Conservation (phyloP, 1,284 basidiomycete genomes). For the Irpex rosettiformis region DNA sequence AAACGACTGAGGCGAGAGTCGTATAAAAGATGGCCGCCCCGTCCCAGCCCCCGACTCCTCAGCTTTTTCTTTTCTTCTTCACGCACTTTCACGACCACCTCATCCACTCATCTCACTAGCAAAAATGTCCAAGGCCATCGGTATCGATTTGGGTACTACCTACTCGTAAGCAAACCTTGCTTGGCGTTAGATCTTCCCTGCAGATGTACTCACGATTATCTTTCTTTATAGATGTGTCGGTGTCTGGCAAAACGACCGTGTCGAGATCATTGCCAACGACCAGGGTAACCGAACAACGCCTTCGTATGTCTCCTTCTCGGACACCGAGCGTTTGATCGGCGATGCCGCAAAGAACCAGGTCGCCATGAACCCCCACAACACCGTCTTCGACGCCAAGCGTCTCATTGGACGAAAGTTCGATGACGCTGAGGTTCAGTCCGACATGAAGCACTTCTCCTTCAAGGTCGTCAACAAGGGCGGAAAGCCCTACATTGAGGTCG, state of each 20-base stretch:
- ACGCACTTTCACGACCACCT: constrained; percentile 6
- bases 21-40: constrained; percentile 15
- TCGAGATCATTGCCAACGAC: constrained; percentile 97
- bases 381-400: constrained; percentile 88
- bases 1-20: constrained; percentile 10
- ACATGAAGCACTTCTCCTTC: constrained; percentile 97
- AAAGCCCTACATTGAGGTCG: constrained; percentile 88
- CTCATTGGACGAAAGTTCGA: constrained; percentile 85
- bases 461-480: constrained; percentile 77
- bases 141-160: constrained; percentile 89
- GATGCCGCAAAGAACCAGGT: constrained; percentile 97
- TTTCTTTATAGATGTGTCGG: constrained; percentile 65
- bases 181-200: neutral
- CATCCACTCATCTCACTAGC: neutral
- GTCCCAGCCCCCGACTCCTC: constrained; percentile 10
- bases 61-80: constrained; percentile 14
- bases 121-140: constrained; percentile 78
- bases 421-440: constrained; percentile 89
- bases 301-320: constrained; percentile 91
- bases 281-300: constrained; percentile 97
- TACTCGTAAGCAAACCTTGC: constrained; percentile 60
- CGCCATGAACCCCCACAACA: constrained; percentile 82
- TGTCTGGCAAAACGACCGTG: constrained; percentile 98
- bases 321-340: constrained; percentile 91
- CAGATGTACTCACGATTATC: constrained; percentile 7